Percentiles rank a stretch among this genome's conserved stretches.
Evolutionary conservation across 2,329 filamentous ascomycete genomes (phyloP).

Genomic region (Sarocladiaceae sp.): DNA sequence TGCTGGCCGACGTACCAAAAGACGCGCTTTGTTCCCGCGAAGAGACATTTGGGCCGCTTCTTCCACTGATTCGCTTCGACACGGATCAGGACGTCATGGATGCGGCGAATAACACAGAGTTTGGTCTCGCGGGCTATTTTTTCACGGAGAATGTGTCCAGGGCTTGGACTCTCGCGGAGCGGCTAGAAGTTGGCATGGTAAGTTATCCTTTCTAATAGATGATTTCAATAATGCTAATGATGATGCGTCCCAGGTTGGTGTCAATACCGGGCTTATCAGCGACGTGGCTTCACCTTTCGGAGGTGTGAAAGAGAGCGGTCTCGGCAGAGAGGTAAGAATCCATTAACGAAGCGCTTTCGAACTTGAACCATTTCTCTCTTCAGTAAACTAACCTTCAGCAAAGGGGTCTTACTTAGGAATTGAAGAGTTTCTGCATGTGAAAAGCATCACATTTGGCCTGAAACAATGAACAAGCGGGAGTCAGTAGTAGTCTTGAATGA

Average conservation of each 20-base stretch:
- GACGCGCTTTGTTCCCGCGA: slow-evolving; percentile 25
- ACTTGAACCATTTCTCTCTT: too few species aligned
- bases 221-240: too few species aligned
- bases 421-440: too few species aligned
- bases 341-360: too few species aligned
- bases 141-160: slow-evolving; percentile 29
- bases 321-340: slow-evolving; percentile 37
- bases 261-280: slow-evolving; percentile 24
- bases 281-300: slow-evolving; percentile 34
- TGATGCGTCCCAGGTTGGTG: too few species aligned
- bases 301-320: slow-evolving; percentile 36
- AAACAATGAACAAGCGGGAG: too few species aligned
- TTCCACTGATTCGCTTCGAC: slow-evolving; percentile 25
- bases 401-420: too few species aligned
- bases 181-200: slow-evolving; percentile 63
- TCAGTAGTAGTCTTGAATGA: too few species aligned
- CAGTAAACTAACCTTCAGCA: too few species aligned
- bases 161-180: slow-evolving; percentile 42
- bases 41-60: slow-evolving; percentile 28
- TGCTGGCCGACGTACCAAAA: slow-evolving; percentile 51
- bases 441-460: too few species aligned
- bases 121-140: slow-evolving; percentile 32
- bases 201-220: too few species aligned
- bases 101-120: slow-evolving; percentile 34
- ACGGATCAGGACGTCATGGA: slow-evolving; percentile 33